phyloP scores from a whole-genome alignment of 257 asterid species.

The Marsdenia floribunda region DNA sequence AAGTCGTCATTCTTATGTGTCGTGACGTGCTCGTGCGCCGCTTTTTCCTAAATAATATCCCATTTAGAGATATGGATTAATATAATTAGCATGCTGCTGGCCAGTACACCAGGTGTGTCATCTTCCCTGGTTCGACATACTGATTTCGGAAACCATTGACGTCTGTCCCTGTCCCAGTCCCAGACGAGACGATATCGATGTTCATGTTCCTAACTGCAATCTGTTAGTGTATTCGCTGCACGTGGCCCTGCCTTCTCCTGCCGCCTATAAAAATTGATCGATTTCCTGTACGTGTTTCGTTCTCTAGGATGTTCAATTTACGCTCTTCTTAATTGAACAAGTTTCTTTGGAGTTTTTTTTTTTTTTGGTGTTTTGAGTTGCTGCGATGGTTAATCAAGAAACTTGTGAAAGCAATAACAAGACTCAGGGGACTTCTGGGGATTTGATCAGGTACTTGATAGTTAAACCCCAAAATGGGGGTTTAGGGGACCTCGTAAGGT shows the following conservation, averaged over 20 bases:
- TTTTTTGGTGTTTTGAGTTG: too few relatives aligned
- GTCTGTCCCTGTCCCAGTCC: too few relatives aligned
- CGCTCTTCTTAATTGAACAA: not conserved
- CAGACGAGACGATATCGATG: too few relatives aligned
- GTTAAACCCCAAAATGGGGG: slow-evolving; percentile 65
- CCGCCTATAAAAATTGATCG: slow-evolving; percentile 13
- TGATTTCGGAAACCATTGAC: not conserved
- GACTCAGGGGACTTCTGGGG: not conserved
- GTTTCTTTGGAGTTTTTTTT: not conserved
- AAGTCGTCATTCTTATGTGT: too few relatives aligned
- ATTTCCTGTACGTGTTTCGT: not conserved
- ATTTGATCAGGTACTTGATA: slow-evolving; percentile 47
- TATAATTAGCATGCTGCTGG: not conserved
- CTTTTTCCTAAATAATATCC: not conserved
- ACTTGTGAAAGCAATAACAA: not conserved
- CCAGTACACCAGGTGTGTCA: too few relatives aligned
- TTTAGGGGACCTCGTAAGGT: slow-evolving; percentile 49
- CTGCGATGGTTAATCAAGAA: not conserved
- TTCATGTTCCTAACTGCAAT: not conserved
- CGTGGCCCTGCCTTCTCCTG: slow-evolving; percentile 12
- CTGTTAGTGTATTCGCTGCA: slow-evolving; percentile 1
- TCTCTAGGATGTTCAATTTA: not conserved
- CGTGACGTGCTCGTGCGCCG: not conserved
- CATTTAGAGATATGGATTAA: not conserved
- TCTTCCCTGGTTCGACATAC: not conserved